Base-by-base conservation (phyloP, 345 rosid genomes). In the Dipteronia dyeriana region DNA sequence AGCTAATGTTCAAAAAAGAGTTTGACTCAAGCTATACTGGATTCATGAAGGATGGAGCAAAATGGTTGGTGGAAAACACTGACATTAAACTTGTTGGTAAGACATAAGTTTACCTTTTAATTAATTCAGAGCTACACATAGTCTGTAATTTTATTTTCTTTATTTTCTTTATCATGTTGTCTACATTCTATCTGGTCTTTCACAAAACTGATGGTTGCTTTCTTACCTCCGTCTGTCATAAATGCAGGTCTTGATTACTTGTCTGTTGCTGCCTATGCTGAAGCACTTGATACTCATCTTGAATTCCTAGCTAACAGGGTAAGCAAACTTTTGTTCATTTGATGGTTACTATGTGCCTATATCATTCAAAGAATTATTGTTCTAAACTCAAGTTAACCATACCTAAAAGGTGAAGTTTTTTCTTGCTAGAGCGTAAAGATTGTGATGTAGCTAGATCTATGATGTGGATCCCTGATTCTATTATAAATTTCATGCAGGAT, bases 61-160 rank as follows among this genome's bases (percentile, higher is more conserved):
- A 90, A 45, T 94, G 98, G 97, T 84, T 94, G 90, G 92, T 92
- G 45, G 94, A 92, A 49, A 90, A 93, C 78, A 92, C 98, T 3
- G 93, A 91, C 83, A 86, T 93, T 85, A 95, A 91, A 79, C 85
- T 95, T 65, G 84, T 95, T 6, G 98, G 94, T 94, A 81, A 81
- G 84, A 38, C 75, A 20, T 75, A 9, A 25, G 7, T 66, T 7
- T 9, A 62, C 14, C 26, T 63, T 63, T 29, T 63, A 16, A 20
- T 63, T 63, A 19, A 2, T 45, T 9, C 63, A 16, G n/a, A 53
- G 57, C n/a, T 16, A 53, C 57, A 16, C 19, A 3, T 16, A 53
- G 57, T 14, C n/a, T 51, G n/a, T 4, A 4, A 49, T 49, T 49
- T 16, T 53, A 0, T 2, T 53, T 45, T 45, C 49, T 45, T 45